Conservation (phyloP, 257 asterid genomes). For the Oldenlandia corymbosa region DNA sequence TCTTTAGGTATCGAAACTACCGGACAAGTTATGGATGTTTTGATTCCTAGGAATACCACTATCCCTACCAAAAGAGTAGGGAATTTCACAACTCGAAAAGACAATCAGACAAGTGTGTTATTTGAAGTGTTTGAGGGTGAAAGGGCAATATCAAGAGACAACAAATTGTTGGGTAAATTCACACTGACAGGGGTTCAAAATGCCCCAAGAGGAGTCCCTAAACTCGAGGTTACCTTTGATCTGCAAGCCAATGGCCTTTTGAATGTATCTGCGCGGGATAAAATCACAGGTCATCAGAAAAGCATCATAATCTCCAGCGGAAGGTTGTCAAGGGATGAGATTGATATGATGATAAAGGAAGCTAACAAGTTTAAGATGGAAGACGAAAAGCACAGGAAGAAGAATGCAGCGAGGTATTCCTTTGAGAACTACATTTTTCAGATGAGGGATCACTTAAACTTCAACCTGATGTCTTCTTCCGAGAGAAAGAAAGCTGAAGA, state of each 20-base stretch:
- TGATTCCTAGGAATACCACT: background rate
- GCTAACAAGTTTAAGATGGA: background rate
- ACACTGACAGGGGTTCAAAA: background rate
- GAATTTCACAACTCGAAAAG: background rate
- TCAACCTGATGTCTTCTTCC: background rate
- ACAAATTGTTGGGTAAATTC: background rate
- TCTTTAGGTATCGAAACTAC: background rate
- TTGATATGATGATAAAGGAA: background rate
- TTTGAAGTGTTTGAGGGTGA: background rate
- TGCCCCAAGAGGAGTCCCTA: background rate
- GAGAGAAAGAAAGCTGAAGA: background rate
- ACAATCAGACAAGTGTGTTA: background rate
- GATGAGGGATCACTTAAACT: background rate
- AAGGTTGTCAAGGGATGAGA: background rate
- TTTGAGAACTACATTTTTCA: background rate
- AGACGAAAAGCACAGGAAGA: background rate
- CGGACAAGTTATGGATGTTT: background rate
- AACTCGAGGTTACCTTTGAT: background rate
- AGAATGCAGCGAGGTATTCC: background rate
- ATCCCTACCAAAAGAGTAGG: background rate
- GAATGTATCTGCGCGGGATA: background rate
- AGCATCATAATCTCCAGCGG: background rate
- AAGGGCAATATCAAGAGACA: background rate
- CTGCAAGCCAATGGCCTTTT: slow-evolving; percentile 1
- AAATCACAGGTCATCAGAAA: background rate